Conservation (phyloP, 345 rosid genomes). For the Angophora floribunda region DNA sequence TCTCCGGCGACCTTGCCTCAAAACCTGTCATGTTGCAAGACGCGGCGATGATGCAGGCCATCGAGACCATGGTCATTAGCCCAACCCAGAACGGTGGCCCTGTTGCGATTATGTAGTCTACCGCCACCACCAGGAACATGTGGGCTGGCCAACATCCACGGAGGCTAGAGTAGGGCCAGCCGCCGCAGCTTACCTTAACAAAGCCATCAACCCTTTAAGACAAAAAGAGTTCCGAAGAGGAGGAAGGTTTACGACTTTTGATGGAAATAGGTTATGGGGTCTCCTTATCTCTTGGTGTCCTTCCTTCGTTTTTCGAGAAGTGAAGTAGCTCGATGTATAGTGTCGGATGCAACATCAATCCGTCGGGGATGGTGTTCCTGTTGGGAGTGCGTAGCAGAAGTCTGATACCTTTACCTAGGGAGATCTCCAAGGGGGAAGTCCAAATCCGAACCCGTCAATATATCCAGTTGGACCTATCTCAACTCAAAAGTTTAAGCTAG, state of each 20-base stretch:
- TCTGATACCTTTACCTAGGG: no score
- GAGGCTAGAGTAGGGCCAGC: neutral
- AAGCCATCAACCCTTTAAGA: neutral
- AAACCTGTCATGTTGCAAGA: constrained; percentile 50
- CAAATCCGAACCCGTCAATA: no score
- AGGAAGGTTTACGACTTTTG: neutral
- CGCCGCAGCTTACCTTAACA: constrained; percentile 63
- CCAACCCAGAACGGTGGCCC: constrained; percentile 50
- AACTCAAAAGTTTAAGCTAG: no score
- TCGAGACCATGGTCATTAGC: constrained; percentile 54
- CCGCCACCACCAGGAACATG: constrained; percentile 30
- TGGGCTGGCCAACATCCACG: constrained; percentile 15
- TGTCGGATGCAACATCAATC: neutral
- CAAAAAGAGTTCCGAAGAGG: neutral
- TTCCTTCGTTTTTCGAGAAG: neutral
- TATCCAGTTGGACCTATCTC: no score
- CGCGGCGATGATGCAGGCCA: constrained; percentile 66
- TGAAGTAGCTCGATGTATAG: neutral
- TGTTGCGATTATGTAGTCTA: constrained; percentile 55
- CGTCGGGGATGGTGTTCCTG: neutral
- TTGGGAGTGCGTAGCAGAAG: no score
- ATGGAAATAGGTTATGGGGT: no score
- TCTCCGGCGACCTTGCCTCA: constrained; percentile 40
- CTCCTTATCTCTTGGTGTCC: neutral
- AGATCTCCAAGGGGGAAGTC: no score